Base-by-base conservation (phyloP, 2,329 filamentous ascomycete species). In the Talaromyces piceae region DNA sequence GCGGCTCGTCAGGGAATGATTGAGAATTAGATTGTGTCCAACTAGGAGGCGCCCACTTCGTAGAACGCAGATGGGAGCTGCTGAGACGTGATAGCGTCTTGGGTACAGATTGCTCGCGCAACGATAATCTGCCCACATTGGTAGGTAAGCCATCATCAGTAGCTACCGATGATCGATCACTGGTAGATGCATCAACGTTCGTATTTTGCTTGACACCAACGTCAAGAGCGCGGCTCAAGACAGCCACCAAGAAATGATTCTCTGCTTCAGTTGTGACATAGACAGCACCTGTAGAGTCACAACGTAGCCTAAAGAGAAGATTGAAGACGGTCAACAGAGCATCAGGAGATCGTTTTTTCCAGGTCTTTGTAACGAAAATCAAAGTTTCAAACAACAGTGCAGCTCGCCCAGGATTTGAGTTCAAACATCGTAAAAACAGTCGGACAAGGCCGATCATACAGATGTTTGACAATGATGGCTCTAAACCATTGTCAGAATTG, bases 241-340 rank as follows among this genome's bases (percentile, higher is more conserved):
- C 78, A 13, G 82, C 78, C 25, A 90, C 88, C 22, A 95, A 73
- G 49, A 81, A 82, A 57, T 85, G 81, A 25, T 83, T 86, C 63
- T 95, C 88, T 1, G 85, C 81, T 26, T 81, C 79, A 28, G 80
- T 71, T 6, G 82, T 82, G 49, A 95, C 73, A 52, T 86, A 88
- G 3, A 96, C 78, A 41, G 84, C 80, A 57, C 91, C 82, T 8
- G 86, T 82, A 64, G 86, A 88, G 67, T 95, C 89, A 20, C 89
- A 88, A 53, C 91, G 81, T 26, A 96, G 73, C 41, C 91, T 82
- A 64, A 94, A 91, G 2, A 96, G 73, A 41, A 91, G 70, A 61
- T 88, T 89, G 75, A 91, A 81, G 2, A 85, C 83, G 11, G 83
- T 84, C 23, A 93, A 72, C 5, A 87, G 83, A 47, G 86, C 83